Evolutionary conservation across 371 early-diverging fungal genomes (phyloP).

Genomic region (Sporodiniella umbellata): DNA sequence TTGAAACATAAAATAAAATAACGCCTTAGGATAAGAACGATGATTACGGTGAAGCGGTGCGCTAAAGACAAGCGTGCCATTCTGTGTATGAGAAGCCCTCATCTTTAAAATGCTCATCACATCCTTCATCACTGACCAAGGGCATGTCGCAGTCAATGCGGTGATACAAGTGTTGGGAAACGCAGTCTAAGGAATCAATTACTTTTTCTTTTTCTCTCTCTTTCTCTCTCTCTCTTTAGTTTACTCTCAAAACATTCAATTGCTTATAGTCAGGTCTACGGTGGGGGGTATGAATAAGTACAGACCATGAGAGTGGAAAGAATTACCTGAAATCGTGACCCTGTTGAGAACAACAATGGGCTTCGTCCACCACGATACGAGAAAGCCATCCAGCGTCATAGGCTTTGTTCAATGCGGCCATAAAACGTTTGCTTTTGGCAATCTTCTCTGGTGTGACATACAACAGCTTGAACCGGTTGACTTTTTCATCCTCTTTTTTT

Average conservation of each 20-base stretch:
- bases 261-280: conserved; percentile 42
- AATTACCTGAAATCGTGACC: conserved; percentile 83
- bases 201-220: not conserved
- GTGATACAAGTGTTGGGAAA: conserved; percentile 77
- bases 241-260: conserved; percentile 37
- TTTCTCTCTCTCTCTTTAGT: not conserved
- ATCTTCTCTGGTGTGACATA: conserved; percentile 94
- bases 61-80: conserved; percentile 52
- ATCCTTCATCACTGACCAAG: conserved; percentile 64
- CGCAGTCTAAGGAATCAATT: conserved; percentile 23
- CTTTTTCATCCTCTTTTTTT: conserved; percentile 8
- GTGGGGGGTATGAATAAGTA: no score
- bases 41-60: conserved; percentile 51
- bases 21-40: no score
- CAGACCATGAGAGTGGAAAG: no score
- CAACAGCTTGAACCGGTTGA: conserved; percentile 49
- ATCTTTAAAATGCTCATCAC: conserved; percentile 62
- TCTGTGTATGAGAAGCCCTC: conserved; percentile 27
- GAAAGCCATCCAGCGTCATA: conserved; percentile 53
- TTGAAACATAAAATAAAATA: not conserved
- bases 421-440: conserved; percentile 68
- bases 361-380: conserved; percentile 88
- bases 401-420: conserved; percentile 62
- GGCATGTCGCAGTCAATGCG: conserved; percentile 90
- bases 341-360: conserved; percentile 78